phyloP scores from a whole-genome alignment of 192 early-diverging fungal genomes.

The Allomyces arbusculus region DNA sequence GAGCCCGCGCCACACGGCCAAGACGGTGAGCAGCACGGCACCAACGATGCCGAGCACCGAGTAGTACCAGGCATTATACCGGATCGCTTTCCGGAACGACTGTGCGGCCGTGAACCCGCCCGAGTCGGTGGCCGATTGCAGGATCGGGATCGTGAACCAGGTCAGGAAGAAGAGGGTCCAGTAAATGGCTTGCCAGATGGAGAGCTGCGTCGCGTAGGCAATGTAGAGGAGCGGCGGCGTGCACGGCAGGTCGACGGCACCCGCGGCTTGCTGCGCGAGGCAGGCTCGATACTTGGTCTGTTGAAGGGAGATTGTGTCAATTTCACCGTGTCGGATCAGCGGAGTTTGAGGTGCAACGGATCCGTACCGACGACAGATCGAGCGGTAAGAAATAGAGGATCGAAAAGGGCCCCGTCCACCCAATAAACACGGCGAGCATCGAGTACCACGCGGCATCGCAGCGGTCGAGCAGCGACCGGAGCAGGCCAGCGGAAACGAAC shows the following conservation, averaged over 20 bases:
- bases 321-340: no score
- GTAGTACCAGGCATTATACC: constrained; percentile 70
- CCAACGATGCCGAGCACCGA: constrained; percentile 46
- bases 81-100: constrained; percentile 45
- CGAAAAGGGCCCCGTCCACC: background rate
- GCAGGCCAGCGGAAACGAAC: no score
- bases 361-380: background rate
- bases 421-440: background rate
- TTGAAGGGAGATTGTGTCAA: no score
- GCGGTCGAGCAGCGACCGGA: no score
- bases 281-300: background rate
- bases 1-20: constrained; percentile 18
- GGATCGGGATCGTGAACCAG: constrained; percentile 55
- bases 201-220: background rate
- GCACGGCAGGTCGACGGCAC: background rate
- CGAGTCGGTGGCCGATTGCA: constrained; percentile 67
- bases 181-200: background rate
- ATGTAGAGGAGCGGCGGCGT: background rate
- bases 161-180: background rate
- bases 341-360: no score
- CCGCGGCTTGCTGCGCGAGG: background rate
- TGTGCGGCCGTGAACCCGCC: constrained; percentile 59
- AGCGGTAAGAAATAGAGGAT: background rate
- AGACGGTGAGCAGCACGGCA: constrained; percentile 49
- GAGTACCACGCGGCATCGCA: background rate